Evolutionary conservation across 768 basidiomycete species (phyloP).

Genomic region (Chalciporus piperatus): DNA sequence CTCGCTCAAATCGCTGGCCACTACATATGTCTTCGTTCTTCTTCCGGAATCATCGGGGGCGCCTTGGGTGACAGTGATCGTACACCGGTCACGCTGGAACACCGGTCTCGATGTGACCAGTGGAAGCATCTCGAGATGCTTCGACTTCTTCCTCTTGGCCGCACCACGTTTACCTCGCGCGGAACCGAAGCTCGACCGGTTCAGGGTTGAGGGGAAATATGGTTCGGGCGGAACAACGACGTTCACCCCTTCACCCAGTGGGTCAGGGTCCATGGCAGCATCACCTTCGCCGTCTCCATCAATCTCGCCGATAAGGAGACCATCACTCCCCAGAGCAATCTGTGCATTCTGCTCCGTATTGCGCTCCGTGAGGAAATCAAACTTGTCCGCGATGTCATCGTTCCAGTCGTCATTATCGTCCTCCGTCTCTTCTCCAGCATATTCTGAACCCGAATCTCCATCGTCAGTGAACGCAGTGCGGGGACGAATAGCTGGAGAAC

Average conservation of each 20-base stretch:
- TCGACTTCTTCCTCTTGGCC: conserved; percentile 58
- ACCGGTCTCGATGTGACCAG: conserved; percentile 71
- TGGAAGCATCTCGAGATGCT: conserved; percentile 60
- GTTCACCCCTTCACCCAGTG: conserved; percentile 89
- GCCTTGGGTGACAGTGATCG: conserved; percentile 85
- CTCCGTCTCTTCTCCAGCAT: conserved; percentile 44
- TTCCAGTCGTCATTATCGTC: conserved; percentile 61
- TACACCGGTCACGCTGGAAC: conserved; percentile 91
- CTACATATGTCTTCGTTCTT: conserved; percentile 69
- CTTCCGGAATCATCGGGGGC: conserved; percentile 62
- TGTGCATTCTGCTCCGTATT: conserved; percentile 87
- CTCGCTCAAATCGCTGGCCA: conserved; percentile 93
- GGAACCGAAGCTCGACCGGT: conserved; percentile 44
- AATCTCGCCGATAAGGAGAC: conserved; percentile 13
- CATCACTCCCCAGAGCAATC: conserved; percentile 31
- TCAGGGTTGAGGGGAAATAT: conserved; percentile 75
- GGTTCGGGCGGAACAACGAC: conserved; percentile 82
- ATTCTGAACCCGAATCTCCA: conserved; percentile 65
- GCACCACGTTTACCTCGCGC: conserved; percentile 29
- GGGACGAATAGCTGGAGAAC: conserved; percentile 46
- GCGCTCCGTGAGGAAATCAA: conserved; percentile 79
- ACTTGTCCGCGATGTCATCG: conserved; percentile 50
- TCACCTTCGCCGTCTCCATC: conserved; percentile 53
- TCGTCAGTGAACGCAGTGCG: conserved; percentile 62
- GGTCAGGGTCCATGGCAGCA: conserved; percentile 63